Base-by-base conservation (phyloP, 108 stramenopile species). In the Chaetoceros muelleri region DNA sequence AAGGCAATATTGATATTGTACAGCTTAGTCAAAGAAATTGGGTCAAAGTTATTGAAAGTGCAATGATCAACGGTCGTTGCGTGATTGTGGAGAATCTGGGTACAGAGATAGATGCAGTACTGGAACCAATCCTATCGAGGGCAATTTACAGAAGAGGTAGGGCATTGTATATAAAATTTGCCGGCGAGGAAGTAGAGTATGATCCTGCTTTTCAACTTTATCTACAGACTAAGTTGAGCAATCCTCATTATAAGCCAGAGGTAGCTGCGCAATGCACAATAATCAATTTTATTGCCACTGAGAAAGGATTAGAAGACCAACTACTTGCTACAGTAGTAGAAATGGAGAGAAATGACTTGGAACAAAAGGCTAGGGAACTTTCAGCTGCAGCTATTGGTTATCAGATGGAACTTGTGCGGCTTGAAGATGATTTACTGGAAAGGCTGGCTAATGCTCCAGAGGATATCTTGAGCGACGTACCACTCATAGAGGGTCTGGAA, bases 211-310 rank as follows among this genome's bases (percentile, higher is more conserved):
- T 95, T 48, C 75, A 80, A 55, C 71, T 95, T 2, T 95, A 90
- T 69, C 60, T 95, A 65, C 91, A 93, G 67, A 95, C 93, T 10
- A 93, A 89, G 62, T 54, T 93, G 31, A 82, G 75, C 58, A 95
- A 95, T 65, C 93, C 93, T 10, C 93, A 95, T 57, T 95, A 91
- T 70, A 88, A 89, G 58, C 93, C 93, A n/a, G 93, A 95, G 64
- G 84, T 91, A 24, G 84, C 87, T 1, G 91, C 93, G 0, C 93
- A 95, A 69, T 95, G 93, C 53, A 93, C 93, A 0, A 52, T 95
- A 28, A 89, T 95, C 56, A 95, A 95, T 62, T 95, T 95, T 59
- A 93, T 95, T 61, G 93, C 93, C 31, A 95, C 93, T 2, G 93
- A 95, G 64, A 64, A 64, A 31, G 93, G 93, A 7, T 51, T 95